Evolutionary conservation across 1,284 basidiomycete genomes (phyloP), one percentile per base, ranked within the genome.

Genomic region (Heterobasidion parviporum): DNA sequence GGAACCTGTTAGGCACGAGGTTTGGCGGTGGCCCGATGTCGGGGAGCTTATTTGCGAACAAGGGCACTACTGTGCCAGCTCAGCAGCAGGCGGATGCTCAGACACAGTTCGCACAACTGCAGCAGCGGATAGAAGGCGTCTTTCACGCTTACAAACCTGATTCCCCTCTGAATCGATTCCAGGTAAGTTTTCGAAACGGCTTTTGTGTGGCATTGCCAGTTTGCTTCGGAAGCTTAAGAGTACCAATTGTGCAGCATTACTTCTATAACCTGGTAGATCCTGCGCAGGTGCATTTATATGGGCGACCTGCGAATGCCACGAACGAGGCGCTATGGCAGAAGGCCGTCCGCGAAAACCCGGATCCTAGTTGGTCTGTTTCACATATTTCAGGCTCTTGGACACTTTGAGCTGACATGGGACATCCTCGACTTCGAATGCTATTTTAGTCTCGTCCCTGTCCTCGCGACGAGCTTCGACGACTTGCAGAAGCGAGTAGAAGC

Each of bases 251-350:
- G 15, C 59, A 91, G 87, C 81, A 92, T 67, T 85, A 83, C 63
- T 94, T 92, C 66, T 94, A 94, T 68, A 94, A 94, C 64, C 75
- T 92, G 3, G 92, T 94, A 6, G 87, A 91, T 60, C 87, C 89
- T 0, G 75, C 75, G 2, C 80, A 87, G 62, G 80, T 89, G 2
- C 75, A 74, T 33, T 65, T 84, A 56, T 94, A 92, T 62, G 86
- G 82, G 6, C 81, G 90, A 34, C 92, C 92, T 7, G 67, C 75
- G 5, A 89, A 87, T 61, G 87, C 86, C 2, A 80, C 76, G 6
- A 88, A 91, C 59, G 89, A 93, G 45, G 76, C 77, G 6, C 67
- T 87, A 53, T 94, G 92, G 92, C 83, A 88, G 62, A 87, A 87
- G 61, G 92, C 92, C 9, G 71, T 84, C 9, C 74, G 83, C 53